Percentiles rank a stretch among this genome's conserved stretches.
Evolutionary conservation across 2,329 filamentous ascomycete genomes (phyloP).

Genomic region (Tricladium varicosporioides): DNA sequence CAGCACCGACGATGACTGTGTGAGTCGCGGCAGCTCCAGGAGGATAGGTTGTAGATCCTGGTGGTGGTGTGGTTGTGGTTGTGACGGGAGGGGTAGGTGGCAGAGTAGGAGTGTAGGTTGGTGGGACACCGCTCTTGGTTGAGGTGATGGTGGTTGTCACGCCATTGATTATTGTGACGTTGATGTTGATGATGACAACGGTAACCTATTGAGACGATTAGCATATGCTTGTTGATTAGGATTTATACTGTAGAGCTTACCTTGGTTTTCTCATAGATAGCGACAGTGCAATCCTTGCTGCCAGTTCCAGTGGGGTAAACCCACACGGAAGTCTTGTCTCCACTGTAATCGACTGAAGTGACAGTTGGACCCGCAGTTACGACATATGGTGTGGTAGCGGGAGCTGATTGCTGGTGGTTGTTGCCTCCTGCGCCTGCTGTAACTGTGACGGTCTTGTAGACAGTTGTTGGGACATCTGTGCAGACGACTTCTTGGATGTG

Average conservation of each 20-base stretch:
- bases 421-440: slow-evolving; percentile 1
- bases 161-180: slow-evolving; percentile 14
- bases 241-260: background rate
- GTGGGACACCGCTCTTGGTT: slow-evolving; percentile 3
- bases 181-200: slow-evolving; percentile 14
- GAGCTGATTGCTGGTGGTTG: background rate
- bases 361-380: slow-evolving; percentile 7
- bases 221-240: background rate
- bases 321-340: slow-evolving; percentile 12
- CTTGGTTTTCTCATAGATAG: slow-evolving; percentile 14
- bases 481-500: slow-evolving; percentile 15
- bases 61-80: background rate
- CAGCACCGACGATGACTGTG: slow-evolving; percentile 12
- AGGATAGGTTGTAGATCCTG: background rate
- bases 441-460: slow-evolving; percentile 17
- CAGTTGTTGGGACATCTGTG: slow-evolving; percentile 15
- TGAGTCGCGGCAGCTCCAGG: slow-evolving; percentile 1
- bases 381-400: slow-evolving; percentile 4
- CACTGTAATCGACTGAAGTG: slow-evolving; percentile 14
- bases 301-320: slow-evolving; percentile 17
- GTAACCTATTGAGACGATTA: slow-evolving; percentile 1
- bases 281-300: slow-evolving; percentile 17
- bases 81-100: slow-evolving; percentile 2
- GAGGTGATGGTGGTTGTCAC: slow-evolving; percentile 8
- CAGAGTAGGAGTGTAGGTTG: background rate